phyloP scores from a whole-genome alignment of 495 filamentous ascomycete species.

The Terfezia boudieri region DNA sequence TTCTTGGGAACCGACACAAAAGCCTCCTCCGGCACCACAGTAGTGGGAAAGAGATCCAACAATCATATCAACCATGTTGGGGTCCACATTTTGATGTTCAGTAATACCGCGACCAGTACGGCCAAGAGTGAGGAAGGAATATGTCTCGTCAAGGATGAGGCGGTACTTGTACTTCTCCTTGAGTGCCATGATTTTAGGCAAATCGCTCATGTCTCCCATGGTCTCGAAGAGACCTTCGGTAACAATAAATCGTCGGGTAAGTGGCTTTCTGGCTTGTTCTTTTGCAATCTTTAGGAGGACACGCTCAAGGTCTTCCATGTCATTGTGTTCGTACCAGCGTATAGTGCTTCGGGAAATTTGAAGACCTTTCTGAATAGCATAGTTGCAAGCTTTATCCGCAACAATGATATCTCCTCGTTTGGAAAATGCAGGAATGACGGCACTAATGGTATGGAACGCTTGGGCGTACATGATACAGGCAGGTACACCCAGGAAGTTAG shows the following conservation, averaged over 20 bases:
- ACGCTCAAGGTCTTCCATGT: conserved; percentile 77
- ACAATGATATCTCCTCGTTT: conserved; percentile 97
- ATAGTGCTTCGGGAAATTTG: conserved; percentile 81
- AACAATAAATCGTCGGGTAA: conserved; percentile 87
- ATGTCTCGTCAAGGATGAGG: conserved; percentile 88
- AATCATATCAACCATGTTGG: conserved; percentile 80
- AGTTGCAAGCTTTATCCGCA: conserved; percentile 87
- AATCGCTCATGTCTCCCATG: conserved; percentile 60
- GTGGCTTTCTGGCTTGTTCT: conserved; percentile 61
- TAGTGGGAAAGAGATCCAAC: conserved; percentile 78
- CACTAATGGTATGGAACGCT: conserved; percentile 80
- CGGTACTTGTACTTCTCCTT: conserved; percentile 93
- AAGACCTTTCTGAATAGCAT: conserved; percentile 77
- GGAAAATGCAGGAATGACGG: conserved; percentile 84
- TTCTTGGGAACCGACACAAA: conserved; percentile 74
- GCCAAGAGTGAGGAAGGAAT: conserved; percentile 85
- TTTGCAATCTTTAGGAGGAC: conserved; percentile 67
- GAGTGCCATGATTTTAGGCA: conserved; percentile 74
- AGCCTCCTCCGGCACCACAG: conserved; percentile 79
- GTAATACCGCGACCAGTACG: conserved; percentile 77
- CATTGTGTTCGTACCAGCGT: conserved; percentile 86
- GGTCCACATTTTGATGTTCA: conserved; percentile 88
- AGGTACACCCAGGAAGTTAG: conserved; percentile 60
- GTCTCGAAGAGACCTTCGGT: conserved; percentile 91
- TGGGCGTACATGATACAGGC: conserved; percentile 89